These are phyloP conservation scores for Diutina neorugosa DNA, from an alignment of 1,139 yeast species.

Conservation along the genomic window DNA sequence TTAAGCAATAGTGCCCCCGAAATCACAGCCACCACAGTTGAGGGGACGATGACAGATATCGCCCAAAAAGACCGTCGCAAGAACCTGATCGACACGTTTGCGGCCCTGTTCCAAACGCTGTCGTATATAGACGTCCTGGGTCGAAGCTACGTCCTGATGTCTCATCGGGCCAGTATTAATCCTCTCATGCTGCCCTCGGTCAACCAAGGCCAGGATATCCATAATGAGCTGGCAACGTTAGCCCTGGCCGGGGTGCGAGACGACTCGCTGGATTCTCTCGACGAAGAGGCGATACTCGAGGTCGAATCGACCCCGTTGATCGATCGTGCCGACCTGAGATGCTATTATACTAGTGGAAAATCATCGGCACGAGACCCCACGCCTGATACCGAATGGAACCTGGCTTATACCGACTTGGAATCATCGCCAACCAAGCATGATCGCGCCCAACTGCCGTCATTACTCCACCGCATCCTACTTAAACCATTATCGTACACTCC, in stretches of 20 bases:
- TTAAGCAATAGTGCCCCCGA: not conserved
- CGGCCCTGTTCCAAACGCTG: not conserved
- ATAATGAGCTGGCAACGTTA: not conserved
- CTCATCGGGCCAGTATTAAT: not conserved
- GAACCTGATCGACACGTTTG: not conserved
- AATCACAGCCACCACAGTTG: not conserved
- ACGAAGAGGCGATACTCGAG: not conserved
- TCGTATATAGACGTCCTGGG: conserved; percentile 2
- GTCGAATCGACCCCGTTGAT: not conserved
- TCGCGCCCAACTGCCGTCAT: not conserved
- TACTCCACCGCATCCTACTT: not conserved
- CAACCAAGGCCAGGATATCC: not conserved
- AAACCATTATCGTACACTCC: conserved; percentile 32
- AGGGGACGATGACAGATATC: not conserved
- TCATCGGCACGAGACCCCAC: not conserved
- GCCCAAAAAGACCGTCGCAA: not conserved
- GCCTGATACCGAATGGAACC: not conserved
- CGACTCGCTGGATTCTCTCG: conserved; percentile 1
- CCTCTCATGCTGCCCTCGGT: not conserved
- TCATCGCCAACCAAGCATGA: not conserved
- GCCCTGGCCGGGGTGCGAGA: not conserved
- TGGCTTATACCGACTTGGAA: not conserved
- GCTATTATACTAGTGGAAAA: not conserved
- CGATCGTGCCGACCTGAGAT: not conserved
- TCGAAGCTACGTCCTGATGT: conserved; percentile 2